Evolutionary conservation across 2,329 filamentous ascomycete species (phyloP), one percentile per base, ranked within the genome.

Genomic region (Ilyonectria mors-panacis): DNA sequence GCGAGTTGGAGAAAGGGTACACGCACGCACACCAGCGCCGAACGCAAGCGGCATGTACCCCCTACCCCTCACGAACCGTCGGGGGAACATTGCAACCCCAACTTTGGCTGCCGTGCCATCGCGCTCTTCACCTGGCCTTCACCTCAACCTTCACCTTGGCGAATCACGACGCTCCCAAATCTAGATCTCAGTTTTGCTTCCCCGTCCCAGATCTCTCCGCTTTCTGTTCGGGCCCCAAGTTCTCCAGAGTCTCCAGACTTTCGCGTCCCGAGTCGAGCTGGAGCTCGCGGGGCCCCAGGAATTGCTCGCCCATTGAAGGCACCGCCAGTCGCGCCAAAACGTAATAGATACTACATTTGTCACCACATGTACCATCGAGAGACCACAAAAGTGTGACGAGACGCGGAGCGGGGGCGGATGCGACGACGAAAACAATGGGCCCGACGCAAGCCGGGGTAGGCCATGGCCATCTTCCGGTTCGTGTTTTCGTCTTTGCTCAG

Each of bases 241-340:
- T 66, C 69, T 74, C 73, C 73, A 75, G 69, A 65, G 59, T 55
- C 51, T 68, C 69, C 70, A 56, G 57, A 59, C 55, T 61, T 58
- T 45, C 59, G 48, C 54, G 30, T 68, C 53, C 51, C 48, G 17
- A 37, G 56, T 62, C 37, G 45, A 44, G 63, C 51, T 65, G 33
- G 57, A 65, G 44, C 69, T 73, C 72, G 69, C 71, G 73, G 73
- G 73, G 73, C 73, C 73, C 73, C 73, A 68, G 66, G 70, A 74
- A 71, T 58, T 51, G 30, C 35, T 64, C 45, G 44, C 56, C 42
- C 48, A 47, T 61, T 48, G 65, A 45, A 33, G 58, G 59, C 45
- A 48, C 21, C 39, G 42, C 17, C 15, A n/a, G 21, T 42, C 30
- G 55, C 64, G 60, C 60, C 63, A 67, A 75, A 75, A 75, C 73